Conservation (phyloP, 2,329 filamentous ascomycete species). For the Colletotrichum sp. region DNA sequence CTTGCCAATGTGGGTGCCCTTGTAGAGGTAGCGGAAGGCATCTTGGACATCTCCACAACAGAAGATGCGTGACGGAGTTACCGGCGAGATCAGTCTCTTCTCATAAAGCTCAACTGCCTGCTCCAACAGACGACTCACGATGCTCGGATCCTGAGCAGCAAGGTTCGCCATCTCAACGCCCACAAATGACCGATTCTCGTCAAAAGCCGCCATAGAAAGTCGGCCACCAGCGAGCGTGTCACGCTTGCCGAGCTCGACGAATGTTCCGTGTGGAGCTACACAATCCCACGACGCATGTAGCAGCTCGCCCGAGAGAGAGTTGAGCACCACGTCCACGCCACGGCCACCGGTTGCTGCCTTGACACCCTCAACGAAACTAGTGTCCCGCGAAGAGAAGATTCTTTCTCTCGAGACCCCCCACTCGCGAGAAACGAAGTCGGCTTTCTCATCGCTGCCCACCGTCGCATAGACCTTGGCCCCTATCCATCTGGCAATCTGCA, state of each 20-base stretch:
- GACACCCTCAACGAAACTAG: constrained; percentile 34
- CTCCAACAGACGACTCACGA: neutral
- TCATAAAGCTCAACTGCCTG: neutral
- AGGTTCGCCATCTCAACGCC: constrained; percentile 36
- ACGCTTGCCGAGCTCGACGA: constrained; percentile 51
- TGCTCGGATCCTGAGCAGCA: constrained; percentile 7
- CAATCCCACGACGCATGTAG: constrained; percentile 49
- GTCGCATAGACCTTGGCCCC: constrained; percentile 27
- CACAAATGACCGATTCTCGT: constrained; percentile 36
- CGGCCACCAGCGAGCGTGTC: constrained; percentile 44
- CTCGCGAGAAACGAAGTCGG: neutral
- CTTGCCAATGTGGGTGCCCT: constrained; percentile 48
- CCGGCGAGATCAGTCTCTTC: neutral
- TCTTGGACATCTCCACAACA: constrained; percentile 32
- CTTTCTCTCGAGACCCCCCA: constrained; percentile 9
- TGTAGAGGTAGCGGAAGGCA: constrained; percentile 49
- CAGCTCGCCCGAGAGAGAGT: constrained; percentile 46
- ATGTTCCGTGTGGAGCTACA: constrained; percentile 46
- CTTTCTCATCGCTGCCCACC: constrained; percentile 26
- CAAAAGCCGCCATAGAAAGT: constrained; percentile 51
- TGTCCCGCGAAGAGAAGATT: constrained; percentile 36
- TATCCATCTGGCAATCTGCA: neutral
- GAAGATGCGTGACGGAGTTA: constrained; percentile 11
- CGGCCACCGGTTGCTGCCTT: constrained; percentile 28
- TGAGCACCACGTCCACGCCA: constrained; percentile 44